phyloP scores from a whole-genome alignment of 176 grass and related monocot genomes.

The Chrysopogon serrulatus region DNA sequence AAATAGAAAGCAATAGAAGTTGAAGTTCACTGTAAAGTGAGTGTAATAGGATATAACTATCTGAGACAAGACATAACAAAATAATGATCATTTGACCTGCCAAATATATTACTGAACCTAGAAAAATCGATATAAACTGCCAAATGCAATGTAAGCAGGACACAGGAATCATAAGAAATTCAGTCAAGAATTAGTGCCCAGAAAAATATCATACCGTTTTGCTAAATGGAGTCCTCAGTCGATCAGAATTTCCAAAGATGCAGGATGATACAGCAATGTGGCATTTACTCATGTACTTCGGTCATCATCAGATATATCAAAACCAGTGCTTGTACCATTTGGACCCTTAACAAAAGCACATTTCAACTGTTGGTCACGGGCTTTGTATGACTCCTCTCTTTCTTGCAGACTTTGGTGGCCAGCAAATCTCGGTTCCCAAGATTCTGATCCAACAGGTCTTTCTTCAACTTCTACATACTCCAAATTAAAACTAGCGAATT shows the following conservation, averaged over 20 bases:
- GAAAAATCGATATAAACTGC: background rate
- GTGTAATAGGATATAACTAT: background rate
- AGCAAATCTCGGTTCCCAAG: conserved; percentile 85
- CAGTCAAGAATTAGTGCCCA: background rate
- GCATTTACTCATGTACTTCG: conserved; percentile 84
- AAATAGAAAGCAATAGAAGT: background rate
- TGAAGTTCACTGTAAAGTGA: background rate
- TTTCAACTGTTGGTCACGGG: conserved; percentile 72
- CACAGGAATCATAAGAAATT: background rate
- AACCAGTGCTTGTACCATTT: conserved; percentile 74
- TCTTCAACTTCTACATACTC: conserved; percentile 70
- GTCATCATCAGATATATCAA: conserved; percentile 84
- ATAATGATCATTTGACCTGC: background rate
- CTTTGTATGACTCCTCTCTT: conserved; percentile 76
- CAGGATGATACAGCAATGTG: conserved; percentile 96
- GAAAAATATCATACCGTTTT: conserved; percentile 74
- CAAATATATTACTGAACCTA: background rate
- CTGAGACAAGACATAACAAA: background rate
- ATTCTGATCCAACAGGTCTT: conserved; percentile 42
- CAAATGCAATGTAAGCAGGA: background rate
- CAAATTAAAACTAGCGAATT: conserved; percentile 79
- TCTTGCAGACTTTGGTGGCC: conserved; percentile 88
- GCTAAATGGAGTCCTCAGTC: conserved; percentile 85
- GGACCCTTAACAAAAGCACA: conserved; percentile 93
- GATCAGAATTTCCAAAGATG: conserved; percentile 99